Evolutionary conservation across 1,284 basidiomycete species (phyloP).

Genomic region (Athelia sp.): DNA sequence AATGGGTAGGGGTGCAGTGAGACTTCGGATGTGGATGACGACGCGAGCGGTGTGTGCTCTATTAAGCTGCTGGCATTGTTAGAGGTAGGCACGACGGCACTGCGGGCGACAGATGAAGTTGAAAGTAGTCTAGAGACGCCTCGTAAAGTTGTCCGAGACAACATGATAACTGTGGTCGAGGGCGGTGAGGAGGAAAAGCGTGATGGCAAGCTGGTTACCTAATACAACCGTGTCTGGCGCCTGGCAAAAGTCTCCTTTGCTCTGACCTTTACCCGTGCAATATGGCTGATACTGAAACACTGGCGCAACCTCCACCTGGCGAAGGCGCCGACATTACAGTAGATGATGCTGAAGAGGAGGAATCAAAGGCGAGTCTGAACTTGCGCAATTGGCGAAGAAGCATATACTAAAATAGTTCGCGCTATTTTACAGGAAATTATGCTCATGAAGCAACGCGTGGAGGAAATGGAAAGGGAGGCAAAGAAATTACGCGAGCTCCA

Average conservation of each 20-base stretch:
- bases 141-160: not conserved
- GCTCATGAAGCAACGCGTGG: slow-evolving; percentile 89
- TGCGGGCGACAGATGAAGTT: not conserved
- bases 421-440: slow-evolving; percentile 57
- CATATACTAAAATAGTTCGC: not conserved
- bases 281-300: slow-evolving; percentile 29
- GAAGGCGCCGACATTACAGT: slow-evolving; percentile 30
- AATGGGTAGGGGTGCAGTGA: slow-evolving; percentile 57
- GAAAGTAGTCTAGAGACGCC: not conserved
- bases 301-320: slow-evolving; percentile 25
- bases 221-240: not conserved
- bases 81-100: no score
- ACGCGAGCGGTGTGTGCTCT: no score
- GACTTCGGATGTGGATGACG: no score
- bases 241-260: slow-evolving; percentile 7
- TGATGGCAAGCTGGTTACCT: not conserved
- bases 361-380: slow-evolving; percentile 41
- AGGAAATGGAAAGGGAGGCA: slow-evolving; percentile 91
- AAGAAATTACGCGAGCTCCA: slow-evolving; percentile 88
- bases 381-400: slow-evolving; percentile 3
- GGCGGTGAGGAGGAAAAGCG: not conserved
- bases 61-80: slow-evolving; percentile 14
- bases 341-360: slow-evolving; percentile 55
- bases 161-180: not conserved
- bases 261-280: not conserved